Evolutionary conservation across 495 filamentous ascomycete genomes (phyloP), one percentile per base, ranked within the genome.

Genomic region (Penicillium longicatenatum): DNA sequence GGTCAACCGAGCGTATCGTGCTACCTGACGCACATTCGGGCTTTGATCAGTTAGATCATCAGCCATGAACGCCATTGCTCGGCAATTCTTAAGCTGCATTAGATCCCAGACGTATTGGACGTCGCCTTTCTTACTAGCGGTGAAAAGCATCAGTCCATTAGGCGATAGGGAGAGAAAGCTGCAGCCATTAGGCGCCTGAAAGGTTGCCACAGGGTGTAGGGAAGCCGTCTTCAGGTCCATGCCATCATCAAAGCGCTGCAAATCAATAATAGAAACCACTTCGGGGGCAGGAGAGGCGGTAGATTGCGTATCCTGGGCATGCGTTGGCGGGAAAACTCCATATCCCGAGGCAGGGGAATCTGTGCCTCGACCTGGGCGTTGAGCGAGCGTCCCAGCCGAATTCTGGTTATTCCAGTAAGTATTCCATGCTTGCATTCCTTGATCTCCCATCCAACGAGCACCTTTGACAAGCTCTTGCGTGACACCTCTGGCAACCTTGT

Each of bases 21-120:
- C 89, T 41, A 97, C 78, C 69, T 95, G 88, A 26, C 92, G 87
- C 33, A 98, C 90, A 69, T 84, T 81, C 53, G 55, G 67, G 31
- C 58, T 68, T 20, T 70, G 68, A 24, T 63, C 50, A 7, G 58
- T 47, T 2, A 67, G 58, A 14, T 77, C 72, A 16, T 78, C 75
- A 14, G 70, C 61, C 45, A 79, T 64, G 48, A 80, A 77, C 31
- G 65, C 63, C 52, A 68, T 72, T 16, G 76, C 68, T 42, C 77
- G 70, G 33, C 75, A 78, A 58, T 76, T 62, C 41, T 70, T 79
- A 8, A 67, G 59, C 61, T 89, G 89, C 86, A 93, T 89, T 50
- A 97, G 74, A 73, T 97, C 91, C 94, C 94, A 98, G 2, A 97
- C 85, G 57, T 89, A 90, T 70, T 95, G 87, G 5, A 94, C 84